These are phyloP conservation scores for Solanum peruvianum DNA, from an alignment of 257 asterid species.

Conservation along the genomic window DNA sequence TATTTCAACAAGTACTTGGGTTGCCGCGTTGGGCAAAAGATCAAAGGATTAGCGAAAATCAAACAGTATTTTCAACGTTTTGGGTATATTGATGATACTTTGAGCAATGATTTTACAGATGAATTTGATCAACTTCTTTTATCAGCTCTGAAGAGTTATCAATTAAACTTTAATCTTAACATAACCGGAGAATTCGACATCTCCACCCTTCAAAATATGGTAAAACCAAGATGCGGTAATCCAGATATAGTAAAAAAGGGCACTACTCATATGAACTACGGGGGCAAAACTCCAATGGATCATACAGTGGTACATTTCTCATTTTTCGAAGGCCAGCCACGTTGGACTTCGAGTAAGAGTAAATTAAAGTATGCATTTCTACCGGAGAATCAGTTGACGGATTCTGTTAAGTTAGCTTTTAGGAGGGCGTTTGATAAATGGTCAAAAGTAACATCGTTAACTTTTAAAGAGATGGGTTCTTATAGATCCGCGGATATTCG, in stretches of 20 bases:
- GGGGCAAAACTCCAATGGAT: slow-evolving; percentile 1
- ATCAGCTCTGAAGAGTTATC: slow-evolving; percentile 48
- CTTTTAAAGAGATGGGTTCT: slow-evolving; percentile 31
- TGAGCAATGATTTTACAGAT: slow-evolving; percentile 38
- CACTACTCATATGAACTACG: slow-evolving; percentile 38
- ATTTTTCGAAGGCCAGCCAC: slow-evolving; percentile 49
- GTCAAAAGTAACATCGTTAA: slow-evolving; percentile 65
- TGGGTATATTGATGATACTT: slow-evolving; percentile 39
- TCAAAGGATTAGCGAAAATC: slow-evolving; percentile 28
- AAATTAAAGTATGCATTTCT: slow-evolving; percentile 48
- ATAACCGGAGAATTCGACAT: slow-evolving; percentile 48
- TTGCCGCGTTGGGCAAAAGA: too few species aligned
- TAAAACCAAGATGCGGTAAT: slow-evolving; percentile 63
- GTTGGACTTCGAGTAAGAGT: slow-evolving; percentile 40
- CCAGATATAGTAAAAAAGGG: slow-evolving; percentile 42
- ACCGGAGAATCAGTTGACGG: slow-evolving; percentile 34
- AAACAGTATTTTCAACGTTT: slow-evolving; percentile 57
- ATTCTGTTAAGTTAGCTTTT: slow-evolving; percentile 17
- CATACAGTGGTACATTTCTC: slow-evolving; percentile 52
- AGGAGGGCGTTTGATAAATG: slow-evolving; percentile 60
- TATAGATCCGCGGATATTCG: slow-evolving; percentile 33
- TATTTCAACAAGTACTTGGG: slow-evolving; percentile 31
- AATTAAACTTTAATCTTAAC: slow-evolving; percentile 62
- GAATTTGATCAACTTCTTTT: slow-evolving; percentile 43
- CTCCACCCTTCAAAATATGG: slow-evolving; percentile 24